Conservation (phyloP, 2,329 filamentous ascomycete genomes). For the Neurospora sp. region DNA sequence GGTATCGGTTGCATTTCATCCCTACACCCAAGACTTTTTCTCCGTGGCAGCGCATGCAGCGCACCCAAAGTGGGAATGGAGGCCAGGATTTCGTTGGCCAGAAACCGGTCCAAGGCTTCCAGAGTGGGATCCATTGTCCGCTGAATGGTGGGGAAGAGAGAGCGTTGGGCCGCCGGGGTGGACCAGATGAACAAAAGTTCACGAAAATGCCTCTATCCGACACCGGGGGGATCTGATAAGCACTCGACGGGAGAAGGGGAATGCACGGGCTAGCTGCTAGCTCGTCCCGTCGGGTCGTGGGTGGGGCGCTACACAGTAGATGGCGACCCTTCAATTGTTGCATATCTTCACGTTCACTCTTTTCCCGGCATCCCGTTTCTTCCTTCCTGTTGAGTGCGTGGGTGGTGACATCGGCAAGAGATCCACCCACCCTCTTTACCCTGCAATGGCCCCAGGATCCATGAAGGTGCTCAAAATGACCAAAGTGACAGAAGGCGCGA, state of each 20-base stretch:
- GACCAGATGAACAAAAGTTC: not conserved
- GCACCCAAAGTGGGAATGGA: not conserved
- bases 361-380: not conserved
- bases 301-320: not conserved
- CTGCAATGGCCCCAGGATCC: not conserved
- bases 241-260: not conserved
- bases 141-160: not conserved
- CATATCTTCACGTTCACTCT: not conserved
- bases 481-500: not conserved
- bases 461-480: not conserved
- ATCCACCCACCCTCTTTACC: not conserved
- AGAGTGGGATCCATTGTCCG: not conserved
- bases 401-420: not conserved
- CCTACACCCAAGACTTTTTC: not conserved
- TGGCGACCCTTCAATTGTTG: not conserved
- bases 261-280: not conserved
- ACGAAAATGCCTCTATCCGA: not conserved
- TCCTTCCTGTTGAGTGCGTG: not conserved
- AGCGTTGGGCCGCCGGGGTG: not conserved
- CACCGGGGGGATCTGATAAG: not conserved
- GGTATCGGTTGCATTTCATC: not conserved
- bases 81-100: not conserved
- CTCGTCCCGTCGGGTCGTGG: not conserved
- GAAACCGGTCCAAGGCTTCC: not conserved
- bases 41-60: not conserved